These are phyloP conservation scores for Physcomitrellopsis africana DNA, from an alignment of 225 moss, liverwort and hornwort genomes.

Conservation along the genomic window DNA sequence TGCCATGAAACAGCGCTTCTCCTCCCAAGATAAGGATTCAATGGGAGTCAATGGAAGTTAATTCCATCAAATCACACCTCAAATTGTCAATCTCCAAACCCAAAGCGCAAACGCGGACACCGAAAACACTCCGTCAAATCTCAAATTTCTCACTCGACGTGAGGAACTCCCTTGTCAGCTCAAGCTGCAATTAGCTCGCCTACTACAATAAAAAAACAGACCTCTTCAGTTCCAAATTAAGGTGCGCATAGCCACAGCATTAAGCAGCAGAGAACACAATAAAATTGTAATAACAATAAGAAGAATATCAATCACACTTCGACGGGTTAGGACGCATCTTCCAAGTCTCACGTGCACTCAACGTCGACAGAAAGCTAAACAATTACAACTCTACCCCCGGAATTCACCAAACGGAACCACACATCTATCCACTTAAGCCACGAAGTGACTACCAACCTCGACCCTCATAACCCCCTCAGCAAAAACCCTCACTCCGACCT, in stretches of 20 bases:
- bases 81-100: slow-evolving; percentile 22
- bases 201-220: slow-evolving; percentile 18
- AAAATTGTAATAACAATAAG: background rate
- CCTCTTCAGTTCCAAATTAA: slow-evolving; percentile 24
- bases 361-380: background rate
- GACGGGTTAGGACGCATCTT: background rate
- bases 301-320: background rate
- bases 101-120: slow-evolving; percentile 11
- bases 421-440: background rate
- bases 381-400: background rate
- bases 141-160: slow-evolving; percentile 8
- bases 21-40: slow-evolving; percentile 20
- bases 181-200: slow-evolving; percentile 24
- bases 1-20: slow-evolving; percentile 37
- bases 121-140: background rate
- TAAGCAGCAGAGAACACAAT: background rate
- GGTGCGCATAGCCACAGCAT: background rate
- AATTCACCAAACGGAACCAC: background rate
- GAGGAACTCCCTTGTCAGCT: background rate
- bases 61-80: slow-evolving; percentile 10
- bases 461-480: slow-evolving; percentile 14
- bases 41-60: background rate
- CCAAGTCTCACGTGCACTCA: slow-evolving; percentile 13
- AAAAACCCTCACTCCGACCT: slow-evolving; percentile 27
- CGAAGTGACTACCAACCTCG: slow-evolving; percentile 2